Evolutionary conservation across 2,329 filamentous ascomycete species (phyloP).

Genomic region (Microascus cirrosus): DNA sequence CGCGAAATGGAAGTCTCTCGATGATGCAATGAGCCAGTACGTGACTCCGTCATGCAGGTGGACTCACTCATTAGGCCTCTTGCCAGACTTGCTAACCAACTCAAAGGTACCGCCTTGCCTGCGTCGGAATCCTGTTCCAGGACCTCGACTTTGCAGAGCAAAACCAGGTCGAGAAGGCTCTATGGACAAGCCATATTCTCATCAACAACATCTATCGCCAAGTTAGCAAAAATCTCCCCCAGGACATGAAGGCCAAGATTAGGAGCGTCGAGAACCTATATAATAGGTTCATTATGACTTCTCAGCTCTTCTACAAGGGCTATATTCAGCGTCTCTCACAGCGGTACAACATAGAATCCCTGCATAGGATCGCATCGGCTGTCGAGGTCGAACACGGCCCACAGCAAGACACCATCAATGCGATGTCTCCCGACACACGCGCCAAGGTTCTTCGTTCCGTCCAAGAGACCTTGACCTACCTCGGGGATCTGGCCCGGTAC

Average conservation of each 20-base stretch:
- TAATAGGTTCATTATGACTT: slow-evolving; percentile 72
- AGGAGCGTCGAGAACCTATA: slow-evolving; percentile 77
- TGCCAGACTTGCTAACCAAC: neutral
- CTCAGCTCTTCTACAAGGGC: slow-evolving; percentile 78
- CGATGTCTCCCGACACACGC: slow-evolving; percentile 37
- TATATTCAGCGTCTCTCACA: slow-evolving; percentile 69
- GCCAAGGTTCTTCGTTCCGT: slow-evolving; percentile 60
- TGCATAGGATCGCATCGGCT: slow-evolving; percentile 29
- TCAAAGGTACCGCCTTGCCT: slow-evolving; percentile 44
- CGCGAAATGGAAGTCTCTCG: slow-evolving; percentile 30
- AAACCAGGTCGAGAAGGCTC: slow-evolving; percentile 53
- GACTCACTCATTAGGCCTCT: neutral
- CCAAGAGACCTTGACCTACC: slow-evolving; percentile 70
- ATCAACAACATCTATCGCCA: slow-evolving; percentile 61
- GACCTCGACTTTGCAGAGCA: slow-evolving; percentile 57
- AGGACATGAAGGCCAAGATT: slow-evolving; percentile 36
- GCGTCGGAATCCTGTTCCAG: slow-evolving; percentile 60
- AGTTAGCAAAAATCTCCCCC: slow-evolving; percentile 7
- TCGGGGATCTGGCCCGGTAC: slow-evolving; percentile 87
- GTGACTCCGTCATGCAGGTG: slow-evolving; percentile 8
- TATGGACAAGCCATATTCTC: slow-evolving; percentile 71
- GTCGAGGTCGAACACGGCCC: slow-evolving; percentile 30
- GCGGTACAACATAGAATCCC: slow-evolving; percentile 41
- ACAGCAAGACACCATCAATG: slow-evolving; percentile 29
- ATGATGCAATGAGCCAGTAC: slow-evolving; percentile 30